Base-by-base conservation (phyloP, 176 grass and related monocot species). In the Stipa capillata region DNA sequence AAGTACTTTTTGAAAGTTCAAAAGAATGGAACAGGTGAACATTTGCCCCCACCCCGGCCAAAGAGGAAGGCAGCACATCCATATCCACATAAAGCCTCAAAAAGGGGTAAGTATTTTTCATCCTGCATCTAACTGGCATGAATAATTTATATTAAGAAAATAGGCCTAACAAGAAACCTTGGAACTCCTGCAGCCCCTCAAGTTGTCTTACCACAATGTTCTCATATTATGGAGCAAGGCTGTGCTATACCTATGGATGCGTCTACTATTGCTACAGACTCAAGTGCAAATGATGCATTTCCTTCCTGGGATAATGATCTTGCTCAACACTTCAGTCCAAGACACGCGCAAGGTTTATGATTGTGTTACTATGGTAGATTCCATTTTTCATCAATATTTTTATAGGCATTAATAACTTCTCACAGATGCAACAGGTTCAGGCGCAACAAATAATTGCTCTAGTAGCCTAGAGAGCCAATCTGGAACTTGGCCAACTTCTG, bases 1-100 rank as follows among this genome's bases (percentile, higher is more conserved):
- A 98, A 98, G 72, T 93, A 98, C 69, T 94, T 94, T 86, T 73
- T 92, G 65, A 98, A 98, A 69, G 85, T 98, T 78, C 90, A 94
- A 65, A 94, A 93, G 77, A 94, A 73, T 72, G 95, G 92, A 49
- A 85, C 77, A 15, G 86, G 88, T 33, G 91, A 98, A 54, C 96
- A 98, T 87, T 69, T 98, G 42, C 96, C 96, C 12, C 96, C 92
- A 4, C 96, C 92, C 80, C 86, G 92, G 63, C 95, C 96, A 10
- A 98, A 98, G 61, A 84, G 92, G 35, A 98, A 98, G 86, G 87
- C 92, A 24, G 85, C 88, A 20, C 92, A 98, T 91, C 92, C 95
- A 51, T 98, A 98, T 82, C 95, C 95, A 57, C 95, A 98, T 45
- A 98, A 98, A 77, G 90, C 96, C 23, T 85, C 85, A 12, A 98